These are phyloP conservation scores for Huntiella moniliformis DNA, from an alignment of 2,329 filamentous ascomycete species.

Conservation along the genomic window DNA sequence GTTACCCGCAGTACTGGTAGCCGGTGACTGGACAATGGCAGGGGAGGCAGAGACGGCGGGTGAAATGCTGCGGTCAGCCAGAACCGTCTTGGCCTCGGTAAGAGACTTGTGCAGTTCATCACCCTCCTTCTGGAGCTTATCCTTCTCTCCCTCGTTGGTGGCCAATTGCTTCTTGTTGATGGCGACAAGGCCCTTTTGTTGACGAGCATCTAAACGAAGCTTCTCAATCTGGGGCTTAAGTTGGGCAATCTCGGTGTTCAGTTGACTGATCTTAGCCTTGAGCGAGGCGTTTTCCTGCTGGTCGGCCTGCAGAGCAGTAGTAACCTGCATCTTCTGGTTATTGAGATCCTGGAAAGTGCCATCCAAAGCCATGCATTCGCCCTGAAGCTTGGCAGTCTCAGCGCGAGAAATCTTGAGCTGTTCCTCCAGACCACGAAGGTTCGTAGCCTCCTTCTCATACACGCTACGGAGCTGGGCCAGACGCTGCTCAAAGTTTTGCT, in stretches of 20 bases:
- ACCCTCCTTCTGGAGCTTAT: conserved; percentile 68
- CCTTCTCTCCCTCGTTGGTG: conserved; percentile 73
- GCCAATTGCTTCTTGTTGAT: conserved; percentile 97
- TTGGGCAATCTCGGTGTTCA: conserved; percentile 67
- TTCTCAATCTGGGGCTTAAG: conserved; percentile 87
- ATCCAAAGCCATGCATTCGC: conserved; percentile 68
- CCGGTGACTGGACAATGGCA: conserved; percentile 45
- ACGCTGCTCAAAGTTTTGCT: conserved; percentile 80
- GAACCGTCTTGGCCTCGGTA: conserved; percentile 4
- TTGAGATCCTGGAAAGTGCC: conserved; percentile 65
- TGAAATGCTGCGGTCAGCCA: conserved; percentile 26
- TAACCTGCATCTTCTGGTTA: conserved; percentile 60
- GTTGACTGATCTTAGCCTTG: conserved; percentile 69
- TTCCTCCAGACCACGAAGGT: conserved; percentile 69
- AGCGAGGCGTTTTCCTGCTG: conserved; percentile 72
- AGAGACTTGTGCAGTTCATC: conserved; percentile 39
- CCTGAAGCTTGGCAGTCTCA: conserved; percentile 68
- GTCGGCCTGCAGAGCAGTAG: conserved; percentile 59
- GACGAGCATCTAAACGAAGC: conserved; percentile 73
- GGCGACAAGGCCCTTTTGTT: conserved; percentile 88
- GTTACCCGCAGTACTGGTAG: conserved; percentile 42
- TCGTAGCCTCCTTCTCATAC: conserved; percentile 85
- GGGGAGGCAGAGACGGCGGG: conserved; percentile 31
- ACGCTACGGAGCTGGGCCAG: conserved; percentile 68
- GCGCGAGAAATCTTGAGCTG: conserved; percentile 56